Base-by-base conservation (phyloP, 164 flowering plant species). In the Vitis labrusca region DNA sequence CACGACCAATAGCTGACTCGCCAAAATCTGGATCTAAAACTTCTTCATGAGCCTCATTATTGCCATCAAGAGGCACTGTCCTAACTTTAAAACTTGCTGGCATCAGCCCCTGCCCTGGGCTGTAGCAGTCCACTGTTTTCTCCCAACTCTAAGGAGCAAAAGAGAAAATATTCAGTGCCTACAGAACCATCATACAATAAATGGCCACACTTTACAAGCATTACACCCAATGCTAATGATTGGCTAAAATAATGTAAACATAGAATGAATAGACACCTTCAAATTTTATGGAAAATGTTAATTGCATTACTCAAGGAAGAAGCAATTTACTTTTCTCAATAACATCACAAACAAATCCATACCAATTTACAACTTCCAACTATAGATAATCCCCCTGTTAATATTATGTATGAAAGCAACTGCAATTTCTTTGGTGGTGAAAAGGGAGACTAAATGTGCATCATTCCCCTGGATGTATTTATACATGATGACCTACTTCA, bases 31-130 rank as follows among this genome's bases (percentile, higher is more conserved):
- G 97, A 82, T 94, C 97, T 16, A 90, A 71, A 67, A 89, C 87
- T 76, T 94, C 97, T 83, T 92, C 94, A 73, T 73, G 81, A 0
- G 7, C 44, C 44, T 6, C 7, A 66, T 76, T 79, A 69, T 82
- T 83, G 10, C 82, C 92, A 73, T 88, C 92, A 50, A 90, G 93
- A 58, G 97, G 86, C 56, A 89, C 93, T 13, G 81, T 78, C 76
- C 88, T 84, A 66, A 92, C 97, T 77, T 94, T 94, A 57, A 94
- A 94, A 80, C 98, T 94, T 58, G 98, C 98, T 12, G 98, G 97
- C 97, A 94, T 94, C 85, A 94, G 80, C 5, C 98, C 97, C 73
- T 89, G 96, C 61, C 98, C 96, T 30, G 97, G 98, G 76, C 91
- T 89, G 63, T 91, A 89, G 83, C 97, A 93, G 72, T 93, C 98